Conservation (phyloP, 1,284 basidiomycete genomes). For the Tilletia setariae region DNA sequence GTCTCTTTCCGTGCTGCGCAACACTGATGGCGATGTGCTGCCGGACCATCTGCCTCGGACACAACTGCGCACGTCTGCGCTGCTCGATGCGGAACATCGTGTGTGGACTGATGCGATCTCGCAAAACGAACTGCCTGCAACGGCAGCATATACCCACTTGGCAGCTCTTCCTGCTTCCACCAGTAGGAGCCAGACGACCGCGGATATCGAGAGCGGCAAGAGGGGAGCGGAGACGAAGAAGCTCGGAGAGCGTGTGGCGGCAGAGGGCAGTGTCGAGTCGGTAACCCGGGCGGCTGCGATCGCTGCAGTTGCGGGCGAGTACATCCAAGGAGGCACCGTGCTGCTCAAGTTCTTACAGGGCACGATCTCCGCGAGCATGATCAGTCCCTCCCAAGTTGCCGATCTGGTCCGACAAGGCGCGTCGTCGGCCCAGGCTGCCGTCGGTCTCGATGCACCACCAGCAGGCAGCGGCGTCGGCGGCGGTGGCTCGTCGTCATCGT, state of each 20-base stretch:
- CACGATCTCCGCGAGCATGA: conserved; percentile 13
- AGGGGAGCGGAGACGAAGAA: background rate
- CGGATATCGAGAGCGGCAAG: background rate
- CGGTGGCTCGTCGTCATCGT: no score
- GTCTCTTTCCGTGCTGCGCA: background rate
- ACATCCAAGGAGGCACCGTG: conserved; percentile 10
- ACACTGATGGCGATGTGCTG: background rate
- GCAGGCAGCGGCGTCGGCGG: no score
- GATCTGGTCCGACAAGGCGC: background rate
- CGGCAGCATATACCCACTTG: conserved; percentile 9
- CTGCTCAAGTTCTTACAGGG: conserved; percentile 14
- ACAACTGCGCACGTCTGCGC: background rate
- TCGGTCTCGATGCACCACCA: no score
- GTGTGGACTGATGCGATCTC: background rate
- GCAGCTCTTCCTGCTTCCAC: background rate
- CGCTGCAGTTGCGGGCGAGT: conserved; percentile 8
- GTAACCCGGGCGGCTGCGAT: background rate
- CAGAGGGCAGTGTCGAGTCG: background rate
- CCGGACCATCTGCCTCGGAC: conserved; percentile 1
- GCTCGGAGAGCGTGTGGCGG: background rate
- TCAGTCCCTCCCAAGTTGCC: conserved; percentile 3
- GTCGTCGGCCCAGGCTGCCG: no score
- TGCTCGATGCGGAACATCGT: conserved; percentile 5
- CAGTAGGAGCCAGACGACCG: no score
- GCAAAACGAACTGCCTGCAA: conserved; percentile 2